Base-by-base conservation (phyloP, 2,329 filamentous ascomycete species). In the Colletotrichum sp. region DNA sequence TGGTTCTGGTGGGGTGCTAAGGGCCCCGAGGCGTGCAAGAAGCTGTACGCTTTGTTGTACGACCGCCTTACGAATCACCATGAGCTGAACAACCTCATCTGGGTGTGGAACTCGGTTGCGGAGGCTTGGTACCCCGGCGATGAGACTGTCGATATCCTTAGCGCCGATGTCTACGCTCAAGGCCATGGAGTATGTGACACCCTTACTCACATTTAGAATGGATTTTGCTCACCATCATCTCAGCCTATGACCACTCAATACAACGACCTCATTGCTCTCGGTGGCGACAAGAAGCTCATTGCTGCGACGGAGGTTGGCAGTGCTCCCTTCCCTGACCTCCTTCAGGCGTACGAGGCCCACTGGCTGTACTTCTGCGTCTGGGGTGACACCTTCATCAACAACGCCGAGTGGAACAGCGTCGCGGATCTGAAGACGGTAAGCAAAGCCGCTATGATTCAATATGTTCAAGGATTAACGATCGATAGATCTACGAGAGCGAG, bases 1-100 rank as follows among this genome's bases (percentile, higher is more conserved):
- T 90, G 88, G 88, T 90, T 89, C 82, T 90, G 88, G 88, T 89
- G 88, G 88, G 88, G 88, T 8, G 87, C 87, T 1, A 83, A 87
- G 76, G 87, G 87, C 0, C 81, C 88, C 4, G 88, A 86, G 78
- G 81, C 87, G 7, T 83, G 81, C 76, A 89, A 88, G 81, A 81
- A 87, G 78, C 81, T 89, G 6, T 89, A 82, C 71, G 78, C 79
- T 2, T 79, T 89, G 5, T 49, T 90, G 64, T 88, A 88, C 69
- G 83, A 88, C 57, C 83, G 88, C 2, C 79, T 89, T 36, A 88
- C 86, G 0, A 84, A 83, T 39, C 78, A 86, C 65, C 88, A 89
- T 78, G 77, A 79, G 3, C 78, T 90, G 24, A 85, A 87, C 77
- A 90, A 90, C 78, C 78, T 90, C 12, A 80, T 90, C 64, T 90